Conservation (phyloP, 345 rosid genomes). For the Bruguiera parviflora region DNA sequence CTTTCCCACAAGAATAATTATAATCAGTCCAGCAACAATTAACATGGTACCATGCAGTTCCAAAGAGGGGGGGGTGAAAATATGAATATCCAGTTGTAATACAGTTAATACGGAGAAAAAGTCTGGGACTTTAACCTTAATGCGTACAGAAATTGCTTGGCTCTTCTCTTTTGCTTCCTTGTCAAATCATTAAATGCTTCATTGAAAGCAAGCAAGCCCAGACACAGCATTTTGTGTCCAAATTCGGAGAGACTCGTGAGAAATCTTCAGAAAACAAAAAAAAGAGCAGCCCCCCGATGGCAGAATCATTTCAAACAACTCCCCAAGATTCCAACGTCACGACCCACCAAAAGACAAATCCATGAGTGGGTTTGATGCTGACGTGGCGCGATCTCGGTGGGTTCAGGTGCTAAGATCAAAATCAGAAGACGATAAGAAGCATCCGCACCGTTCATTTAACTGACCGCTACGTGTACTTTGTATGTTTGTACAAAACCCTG, state of each 20-base stretch:
- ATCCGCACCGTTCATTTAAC: constrained; percentile 12
- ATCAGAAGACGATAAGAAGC: neutral
- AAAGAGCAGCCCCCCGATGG: neutral
- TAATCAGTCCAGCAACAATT: too few species aligned
- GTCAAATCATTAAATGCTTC: constrained; percentile 11
- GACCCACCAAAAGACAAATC: too few species aligned
- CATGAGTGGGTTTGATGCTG: neutral
- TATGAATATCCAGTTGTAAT: too few species aligned
- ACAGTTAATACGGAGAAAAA: neutral
- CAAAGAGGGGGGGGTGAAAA: too few species aligned
- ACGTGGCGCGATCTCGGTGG: constrained; percentile 17
- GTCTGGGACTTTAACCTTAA: constrained; percentile 4
- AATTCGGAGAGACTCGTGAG: too few species aligned
- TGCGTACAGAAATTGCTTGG: constrained; percentile 7
- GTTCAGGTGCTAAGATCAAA: too few species aligned
- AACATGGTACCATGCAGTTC: too few species aligned
- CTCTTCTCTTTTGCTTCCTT: constrained; percentile 19
- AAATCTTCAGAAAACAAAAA: neutral
- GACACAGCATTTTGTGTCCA: neutral
- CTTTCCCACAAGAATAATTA: too few species aligned
- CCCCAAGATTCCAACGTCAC: too few species aligned
- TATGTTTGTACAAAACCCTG: too few species aligned
- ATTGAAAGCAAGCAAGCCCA: constrained; percentile 11
- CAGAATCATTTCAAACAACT: too few species aligned
- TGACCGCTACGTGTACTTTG: too few species aligned